Conservation (phyloP, 371 early-diverging fungal genomes). For the Rhizoclosmatium hyalinum region DNA sequence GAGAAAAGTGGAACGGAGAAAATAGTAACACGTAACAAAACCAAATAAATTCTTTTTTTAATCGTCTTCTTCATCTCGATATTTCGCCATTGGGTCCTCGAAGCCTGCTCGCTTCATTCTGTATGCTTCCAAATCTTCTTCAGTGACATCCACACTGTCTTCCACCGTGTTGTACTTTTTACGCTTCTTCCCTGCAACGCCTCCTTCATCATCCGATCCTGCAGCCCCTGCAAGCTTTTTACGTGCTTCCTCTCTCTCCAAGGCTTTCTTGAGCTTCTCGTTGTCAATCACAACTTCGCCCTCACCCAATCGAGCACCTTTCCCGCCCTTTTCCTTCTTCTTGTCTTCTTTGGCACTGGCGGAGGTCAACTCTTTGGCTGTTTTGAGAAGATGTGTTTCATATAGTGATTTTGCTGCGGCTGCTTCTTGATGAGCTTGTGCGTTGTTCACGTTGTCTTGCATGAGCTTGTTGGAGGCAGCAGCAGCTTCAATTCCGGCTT, state of each 20-base stretch:
- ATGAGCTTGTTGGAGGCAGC: slow-evolving; percentile 43
- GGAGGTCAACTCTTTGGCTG: slow-evolving; percentile 25
- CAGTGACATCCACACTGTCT: slow-evolving; percentile 40
- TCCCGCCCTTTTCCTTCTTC: slow-evolving; percentile 26
- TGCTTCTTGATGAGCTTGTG: not conserved
- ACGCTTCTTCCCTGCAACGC: slow-evolving; percentile 13
- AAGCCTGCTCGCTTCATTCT: slow-evolving; percentile 42
- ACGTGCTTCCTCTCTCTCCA: slow-evolving; percentile 45
- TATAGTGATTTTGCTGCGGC: slow-evolving; percentile 30
- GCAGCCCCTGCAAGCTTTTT: slow-evolving; percentile 15
- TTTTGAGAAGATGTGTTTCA: slow-evolving; percentile 35
- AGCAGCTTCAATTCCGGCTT: slow-evolving; percentile 78
- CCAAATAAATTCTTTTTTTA: not conserved
- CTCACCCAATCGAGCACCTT: slow-evolving; percentile 48
- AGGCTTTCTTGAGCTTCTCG: slow-evolving; percentile 54
- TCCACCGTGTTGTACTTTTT: slow-evolving; percentile 31
- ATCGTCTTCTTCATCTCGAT: slow-evolving; percentile 39
- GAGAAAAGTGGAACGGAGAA: not conserved
- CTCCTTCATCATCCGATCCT: slow-evolving; percentile 32
- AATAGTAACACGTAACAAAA: not conserved
- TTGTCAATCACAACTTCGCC: slow-evolving; percentile 57
- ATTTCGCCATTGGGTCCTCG: slow-evolving; percentile 60
- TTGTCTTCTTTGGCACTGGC: not conserved
- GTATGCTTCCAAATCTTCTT: slow-evolving; percentile 69
- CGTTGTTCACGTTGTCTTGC: slow-evolving; percentile 3